Percentiles rank a stretch among this genome's conserved stretches.
Conservation (phyloP, 78 protist species). For the Pirum gemmata region DNA sequence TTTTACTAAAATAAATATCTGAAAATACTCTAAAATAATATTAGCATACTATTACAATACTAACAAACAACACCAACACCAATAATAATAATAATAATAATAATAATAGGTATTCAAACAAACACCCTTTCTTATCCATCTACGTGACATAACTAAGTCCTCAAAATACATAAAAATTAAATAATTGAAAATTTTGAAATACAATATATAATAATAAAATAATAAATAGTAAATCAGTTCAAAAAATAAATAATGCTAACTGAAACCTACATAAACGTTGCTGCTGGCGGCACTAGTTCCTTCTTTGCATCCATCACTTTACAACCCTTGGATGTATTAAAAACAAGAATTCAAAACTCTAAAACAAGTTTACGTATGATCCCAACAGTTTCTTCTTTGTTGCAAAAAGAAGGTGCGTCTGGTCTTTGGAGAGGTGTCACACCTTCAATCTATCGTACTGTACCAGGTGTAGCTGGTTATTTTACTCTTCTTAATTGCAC, state of each 20-base stretch:
- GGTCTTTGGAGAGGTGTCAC: constrained; percentile 40
- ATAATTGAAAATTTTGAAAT: too few species aligned
- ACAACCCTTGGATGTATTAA: constrained; percentile 43
- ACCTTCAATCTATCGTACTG: constrained; percentile 30
- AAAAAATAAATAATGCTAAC: background rate
- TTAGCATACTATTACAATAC: too few species aligned
- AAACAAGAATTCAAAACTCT: constrained; percentile 3
- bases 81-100: too few species aligned
- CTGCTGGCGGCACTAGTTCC: constrained; percentile 29
- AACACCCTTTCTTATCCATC: too few species aligned
- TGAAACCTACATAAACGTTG: background rate
- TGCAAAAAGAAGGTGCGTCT: background rate
- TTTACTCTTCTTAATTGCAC: background rate
- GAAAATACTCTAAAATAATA: too few species aligned
- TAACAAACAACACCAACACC: too few species aligned
- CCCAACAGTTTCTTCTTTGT: background rate
- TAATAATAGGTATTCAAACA: too few species aligned
- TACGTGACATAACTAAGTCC: too few species aligned
- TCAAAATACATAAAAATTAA: too few species aligned
- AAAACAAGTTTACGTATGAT: background rate
- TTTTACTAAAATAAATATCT: too few species aligned
- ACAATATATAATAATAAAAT: too few species aligned
- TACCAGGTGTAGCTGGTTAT: constrained; percentile 43
- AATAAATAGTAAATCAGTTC: too few species aligned
- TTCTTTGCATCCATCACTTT: background rate